Evolutionary conservation across 75 land plant genomes (phyloP).

Genomic region (Isoetes taiwanensis): DNA sequence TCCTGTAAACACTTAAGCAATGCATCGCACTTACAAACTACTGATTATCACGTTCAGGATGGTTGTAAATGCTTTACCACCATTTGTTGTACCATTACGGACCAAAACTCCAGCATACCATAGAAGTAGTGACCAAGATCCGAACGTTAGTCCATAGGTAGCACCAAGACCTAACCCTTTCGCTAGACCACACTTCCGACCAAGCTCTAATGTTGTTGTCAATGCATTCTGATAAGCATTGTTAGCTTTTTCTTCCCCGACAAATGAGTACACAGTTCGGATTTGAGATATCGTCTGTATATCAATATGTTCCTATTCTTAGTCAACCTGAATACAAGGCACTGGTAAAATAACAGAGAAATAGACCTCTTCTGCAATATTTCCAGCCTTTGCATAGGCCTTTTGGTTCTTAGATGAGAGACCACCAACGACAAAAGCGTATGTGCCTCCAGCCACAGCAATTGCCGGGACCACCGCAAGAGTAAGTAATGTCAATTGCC

Average conservation of each 20-base stretch:
- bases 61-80: constrained; percentile 21
- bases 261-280: constrained; percentile 26
- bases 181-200: constrained; percentile 22
- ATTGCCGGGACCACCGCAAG: constrained; percentile 55
- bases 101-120: constrained; percentile 26
- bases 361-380: constrained; percentile 54
- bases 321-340: not conserved
- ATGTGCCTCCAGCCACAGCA: constrained; percentile 48
- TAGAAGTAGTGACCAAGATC: constrained; percentile 40
- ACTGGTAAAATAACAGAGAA: not conserved
- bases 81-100: constrained; percentile 6
- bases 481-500: constrained; percentile 59
- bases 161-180: constrained; percentile 41
- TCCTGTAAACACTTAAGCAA: not conserved
- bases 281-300: constrained; percentile 28
- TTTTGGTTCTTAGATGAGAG: constrained; percentile 38
- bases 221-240: constrained; percentile 24
- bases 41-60: constrained; percentile 14
- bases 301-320: not conserved
- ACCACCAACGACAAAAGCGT: constrained; percentile 34
- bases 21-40: constrained; percentile 13
- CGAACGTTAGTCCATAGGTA: constrained; percentile 24
- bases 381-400: constrained; percentile 54
- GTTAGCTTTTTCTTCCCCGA: constrained; percentile 30
- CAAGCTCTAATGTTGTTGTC: constrained; percentile 11